Conservation (phyloP, 176 grass and related monocot species). For the Triticum timopheevii region DNA sequence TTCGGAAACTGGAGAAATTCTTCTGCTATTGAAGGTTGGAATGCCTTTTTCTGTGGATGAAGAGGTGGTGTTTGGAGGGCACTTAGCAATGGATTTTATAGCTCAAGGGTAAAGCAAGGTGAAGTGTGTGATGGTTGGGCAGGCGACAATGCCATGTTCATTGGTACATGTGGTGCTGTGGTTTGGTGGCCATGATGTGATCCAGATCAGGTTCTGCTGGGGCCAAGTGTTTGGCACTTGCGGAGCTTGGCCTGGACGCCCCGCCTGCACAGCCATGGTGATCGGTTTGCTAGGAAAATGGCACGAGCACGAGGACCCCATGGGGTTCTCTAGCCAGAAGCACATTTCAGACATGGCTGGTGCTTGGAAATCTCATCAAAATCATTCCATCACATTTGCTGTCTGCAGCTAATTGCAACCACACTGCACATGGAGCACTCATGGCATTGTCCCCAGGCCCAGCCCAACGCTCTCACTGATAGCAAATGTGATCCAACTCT, state of each 20-base stretch:
- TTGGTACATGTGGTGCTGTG: background rate
- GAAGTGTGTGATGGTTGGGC: background rate
- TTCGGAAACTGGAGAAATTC: background rate
- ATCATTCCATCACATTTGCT: background rate
- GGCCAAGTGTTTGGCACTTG: constrained; percentile 5
- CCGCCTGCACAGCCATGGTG: background rate
- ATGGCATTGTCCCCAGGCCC: constrained; percentile 42
- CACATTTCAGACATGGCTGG: no score
- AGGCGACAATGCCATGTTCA: constrained; percentile 38
- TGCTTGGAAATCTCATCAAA: no score
- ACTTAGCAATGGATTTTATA: background rate
- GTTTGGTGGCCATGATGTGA: background rate
- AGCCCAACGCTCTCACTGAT: background rate
- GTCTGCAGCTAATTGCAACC: background rate
- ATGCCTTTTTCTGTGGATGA: background rate
- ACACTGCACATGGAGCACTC: constrained; percentile 16
- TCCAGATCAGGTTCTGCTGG: constrained; percentile 8
- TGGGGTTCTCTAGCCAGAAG: background rate
- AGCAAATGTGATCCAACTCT: no score
- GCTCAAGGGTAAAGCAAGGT: background rate
- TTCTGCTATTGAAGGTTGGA: background rate
- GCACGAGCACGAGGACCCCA: background rate
- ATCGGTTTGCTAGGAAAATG: background rate
- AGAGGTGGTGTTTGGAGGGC: background rate
- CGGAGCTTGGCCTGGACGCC: background rate